Conservation (phyloP, 768 basidiomycete genomes). For the Boletus tylopilopsis region DNA sequence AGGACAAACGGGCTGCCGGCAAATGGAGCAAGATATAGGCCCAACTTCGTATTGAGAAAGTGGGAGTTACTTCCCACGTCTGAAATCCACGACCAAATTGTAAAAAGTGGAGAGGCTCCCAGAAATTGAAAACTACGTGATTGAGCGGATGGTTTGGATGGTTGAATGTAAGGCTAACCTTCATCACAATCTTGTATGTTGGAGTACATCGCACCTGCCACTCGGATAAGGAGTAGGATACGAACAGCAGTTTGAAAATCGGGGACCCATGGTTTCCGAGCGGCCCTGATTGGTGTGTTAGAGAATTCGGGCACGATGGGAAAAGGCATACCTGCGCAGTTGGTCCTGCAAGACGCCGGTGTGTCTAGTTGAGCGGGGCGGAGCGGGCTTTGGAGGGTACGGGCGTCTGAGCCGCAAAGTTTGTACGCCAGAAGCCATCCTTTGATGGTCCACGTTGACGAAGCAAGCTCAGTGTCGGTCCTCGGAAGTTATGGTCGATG, state of each 20-base stretch:
- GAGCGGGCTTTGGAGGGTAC: slow-evolving; percentile 19
- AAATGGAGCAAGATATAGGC: slow-evolving; percentile 84
- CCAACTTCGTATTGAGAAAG: slow-evolving; percentile 93
- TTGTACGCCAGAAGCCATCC: slow-evolving; percentile 46
- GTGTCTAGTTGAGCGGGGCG: slow-evolving; percentile 43
- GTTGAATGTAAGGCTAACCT: slow-evolving; percentile 45
- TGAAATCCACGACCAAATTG: slow-evolving; percentile 87
- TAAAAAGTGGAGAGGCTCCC: slow-evolving; percentile 96
- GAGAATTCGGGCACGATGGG: slow-evolving; percentile 2
- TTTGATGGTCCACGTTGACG: background rate
- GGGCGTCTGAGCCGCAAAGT: slow-evolving; percentile 51
- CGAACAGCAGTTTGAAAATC: slow-evolving; percentile 81
- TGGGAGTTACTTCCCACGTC: slow-evolving; percentile 95
- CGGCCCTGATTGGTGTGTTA: slow-evolving; percentile 42
- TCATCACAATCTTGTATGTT: slow-evolving; percentile 97
- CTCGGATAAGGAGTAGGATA: slow-evolving; percentile 74
- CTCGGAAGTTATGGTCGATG: background rate
- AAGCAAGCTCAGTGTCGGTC: background rate
- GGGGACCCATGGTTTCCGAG: slow-evolving; percentile 81
- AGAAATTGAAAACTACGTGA: slow-evolving; percentile 92
- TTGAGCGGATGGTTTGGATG: background rate
- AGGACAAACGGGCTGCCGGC: slow-evolving; percentile 58
- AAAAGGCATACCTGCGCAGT: slow-evolving; percentile 55
- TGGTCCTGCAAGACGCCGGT: slow-evolving; percentile 77
- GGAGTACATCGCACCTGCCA: slow-evolving; percentile 89